Evolutionary conservation across 768 basidiomycete species (phyloP), one percentile per base, ranked within the genome.

Genomic region (Scleroderma bovista): DNA sequence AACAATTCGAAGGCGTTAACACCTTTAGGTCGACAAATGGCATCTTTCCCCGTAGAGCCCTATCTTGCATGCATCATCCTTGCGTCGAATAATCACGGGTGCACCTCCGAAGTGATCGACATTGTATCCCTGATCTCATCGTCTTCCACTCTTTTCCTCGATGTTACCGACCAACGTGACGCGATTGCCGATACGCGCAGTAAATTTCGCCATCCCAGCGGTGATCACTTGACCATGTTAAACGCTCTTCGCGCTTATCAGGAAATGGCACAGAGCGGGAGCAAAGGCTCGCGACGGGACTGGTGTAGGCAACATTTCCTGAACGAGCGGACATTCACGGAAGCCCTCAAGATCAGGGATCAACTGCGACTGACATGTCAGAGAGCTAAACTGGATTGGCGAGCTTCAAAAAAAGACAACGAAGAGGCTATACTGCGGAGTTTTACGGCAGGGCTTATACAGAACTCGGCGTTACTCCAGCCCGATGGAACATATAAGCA

Each of bases 31-130:
- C 79, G 81, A 5, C 71, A 82, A 53, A 97, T 99, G 89, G 85
- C 93, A 3, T 61, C 72, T n/a, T 91, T 94, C 61, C 96, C 96
- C 2, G 78, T 96, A n/a, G 93, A 97, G 57, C 93, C 95, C 1
- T 70, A 80, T 29, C 78, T 84, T 48, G 81, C 93, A 0, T 83
- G 91, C 26, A 78, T 86, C 37, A 69, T 98, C 29, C 71, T 98
- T 47, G 86, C 88, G 13, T 88, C 95, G 1, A 77, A 80, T 60
- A 75, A 78, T 17, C 71, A 83, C 47, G 78, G 76, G 2, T 97
- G 92, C 69, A 80, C 86, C 0, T 61, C 72, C 16, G 92, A 95
- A 66, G 75, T 95, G 34, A 72, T 97, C 56, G 83, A 88, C 58
- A 86, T 98, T 57, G 73, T 97, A 53, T 85, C 93, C 10, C 67